These are phyloP conservation scores for Melampsora americana DNA, from an alignment of 1,284 basidiomycete species.

Conservation along the genomic window DNA sequence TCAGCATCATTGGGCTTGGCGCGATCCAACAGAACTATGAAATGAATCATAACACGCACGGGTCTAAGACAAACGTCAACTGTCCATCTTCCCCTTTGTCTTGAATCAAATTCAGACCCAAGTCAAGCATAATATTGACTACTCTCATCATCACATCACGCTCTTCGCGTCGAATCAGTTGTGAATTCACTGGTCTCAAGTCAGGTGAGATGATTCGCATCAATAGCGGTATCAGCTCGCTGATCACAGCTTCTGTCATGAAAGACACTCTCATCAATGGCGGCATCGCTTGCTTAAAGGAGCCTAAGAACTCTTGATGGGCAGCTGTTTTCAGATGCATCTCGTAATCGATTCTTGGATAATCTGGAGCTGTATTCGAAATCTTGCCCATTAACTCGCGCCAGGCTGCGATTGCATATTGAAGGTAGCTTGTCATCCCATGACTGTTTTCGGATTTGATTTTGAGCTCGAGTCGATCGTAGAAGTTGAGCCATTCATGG, in stretches of 20 bases:
- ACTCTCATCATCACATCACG: constrained; percentile 68
- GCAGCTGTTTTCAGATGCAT: constrained; percentile 67
- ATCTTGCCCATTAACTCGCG: constrained; percentile 47
- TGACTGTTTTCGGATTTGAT: constrained; percentile 69
- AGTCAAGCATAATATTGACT: constrained; percentile 80
- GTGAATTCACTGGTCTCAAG: constrained; percentile 84
- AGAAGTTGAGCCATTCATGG: constrained; percentile 79
- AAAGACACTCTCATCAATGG: constrained; percentile 60
- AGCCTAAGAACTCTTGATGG: constrained; percentile 81
- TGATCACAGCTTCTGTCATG: constrained; percentile 60
- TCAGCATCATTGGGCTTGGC: background rate
- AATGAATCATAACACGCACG: constrained; percentile 62
- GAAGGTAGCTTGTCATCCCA: constrained; percentile 67
- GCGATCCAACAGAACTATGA: background rate
- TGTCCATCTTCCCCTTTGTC: constrained; percentile 89
- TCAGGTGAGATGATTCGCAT: constrained; percentile 93
- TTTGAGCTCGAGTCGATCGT: constrained; percentile 71
- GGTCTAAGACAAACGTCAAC: constrained; percentile 84
- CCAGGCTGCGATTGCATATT: constrained; percentile 48
- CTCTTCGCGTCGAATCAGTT: constrained; percentile 80
- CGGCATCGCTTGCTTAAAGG: constrained; percentile 62
- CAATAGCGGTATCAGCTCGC: constrained; percentile 80
- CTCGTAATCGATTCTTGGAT: constrained; percentile 81
- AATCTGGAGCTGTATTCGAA: constrained; percentile 65
- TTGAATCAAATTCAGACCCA: constrained; percentile 82